Evolutionary conservation across 2,329 filamentous ascomycete genomes (phyloP), one percentile per base, ranked within the genome.

Genomic region (Didymellaceae sp.): DNA sequence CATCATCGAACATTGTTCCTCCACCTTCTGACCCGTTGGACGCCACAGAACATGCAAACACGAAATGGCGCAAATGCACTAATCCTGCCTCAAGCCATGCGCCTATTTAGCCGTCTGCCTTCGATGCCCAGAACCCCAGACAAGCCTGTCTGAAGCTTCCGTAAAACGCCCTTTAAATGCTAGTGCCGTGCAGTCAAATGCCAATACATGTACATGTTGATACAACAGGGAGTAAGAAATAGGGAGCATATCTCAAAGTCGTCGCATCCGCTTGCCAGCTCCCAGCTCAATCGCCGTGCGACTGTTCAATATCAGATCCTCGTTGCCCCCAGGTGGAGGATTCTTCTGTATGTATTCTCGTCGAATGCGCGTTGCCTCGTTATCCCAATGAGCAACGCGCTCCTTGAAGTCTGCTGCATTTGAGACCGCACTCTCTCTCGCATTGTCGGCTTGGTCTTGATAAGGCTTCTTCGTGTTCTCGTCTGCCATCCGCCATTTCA

Each of bases 401-500:
- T 80, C 78, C 37, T 85, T 84, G 71, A 84, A 91, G 17, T 78
- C 78, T 13, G 78, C 79, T 45, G 88, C 67, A 6, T 81, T 80
- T 28, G 79, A 77, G 21, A 78, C 78, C 59, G 91, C 89, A 1
- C 75, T 78, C 49, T 81, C 79, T 69, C 92, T 92, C 59, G 90
- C 87, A 43, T 81, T 80, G 45, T 86, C 81, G 4, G 89, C 89
- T 68, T 87, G 82, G 21, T 91, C 86, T 39, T 92, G 82, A 65
- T 89, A 97, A 1, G 91, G 92, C 67, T 82, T 81, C 66, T 88
- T 90, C 61, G 86, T 82, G 34, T 89, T 88, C 5, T 85, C 79
- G 1, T 80, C 75, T 0, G 89, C 86, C 40, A 89, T 88, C 61
- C 88, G 90, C 94, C 94, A 99, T 86, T 94, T 92, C 67, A 88